Conservation (phyloP, 768 basidiomycete species). For the Scleroderma citrinum region DNA sequence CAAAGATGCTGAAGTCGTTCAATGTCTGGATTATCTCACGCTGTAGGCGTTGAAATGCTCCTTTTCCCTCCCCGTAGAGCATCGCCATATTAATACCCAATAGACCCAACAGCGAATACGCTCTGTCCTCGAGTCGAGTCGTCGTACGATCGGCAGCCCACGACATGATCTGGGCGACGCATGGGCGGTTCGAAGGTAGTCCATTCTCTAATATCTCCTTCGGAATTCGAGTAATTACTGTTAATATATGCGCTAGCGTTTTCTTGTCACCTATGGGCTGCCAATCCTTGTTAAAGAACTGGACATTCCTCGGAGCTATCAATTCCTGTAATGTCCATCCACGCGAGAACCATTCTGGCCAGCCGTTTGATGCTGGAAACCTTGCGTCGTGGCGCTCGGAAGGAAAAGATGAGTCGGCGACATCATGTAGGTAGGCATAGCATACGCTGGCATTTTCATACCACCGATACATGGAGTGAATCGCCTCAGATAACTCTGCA, state of each 20-base stretch:
- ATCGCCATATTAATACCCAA: constrained; percentile 8
- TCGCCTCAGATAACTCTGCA: not conserved
- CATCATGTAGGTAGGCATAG: not conserved
- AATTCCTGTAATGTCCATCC: constrained; percentile 1
- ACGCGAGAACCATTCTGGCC: not conserved
- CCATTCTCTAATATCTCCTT: not conserved
- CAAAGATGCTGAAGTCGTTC: constrained; percentile 4
- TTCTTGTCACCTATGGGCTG: not conserved
- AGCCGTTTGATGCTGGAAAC: not conserved
- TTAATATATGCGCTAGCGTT: not conserved
- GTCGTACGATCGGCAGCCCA: constrained; percentile 15
- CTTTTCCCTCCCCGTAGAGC: not conserved
- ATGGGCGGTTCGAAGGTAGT: not conserved
- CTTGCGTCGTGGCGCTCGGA: not conserved
- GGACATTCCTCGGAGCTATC: not conserved
- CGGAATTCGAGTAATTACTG: not conserved
- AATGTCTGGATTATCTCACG: constrained; percentile 1
- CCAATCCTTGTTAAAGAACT: not conserved
- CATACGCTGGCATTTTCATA: not conserved
- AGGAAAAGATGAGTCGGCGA: not conserved
- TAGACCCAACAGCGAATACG: constrained; percentile 13
- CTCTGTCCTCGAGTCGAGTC: constrained; percentile 12
- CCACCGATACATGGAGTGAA: not conserved
- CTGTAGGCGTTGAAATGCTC: not conserved
- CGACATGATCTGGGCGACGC: not conserved